These are phyloP conservation scores for Microbotryum violaceum DNA, from an alignment of 1,284 basidiomycete species.

Conservation along the genomic window DNA sequence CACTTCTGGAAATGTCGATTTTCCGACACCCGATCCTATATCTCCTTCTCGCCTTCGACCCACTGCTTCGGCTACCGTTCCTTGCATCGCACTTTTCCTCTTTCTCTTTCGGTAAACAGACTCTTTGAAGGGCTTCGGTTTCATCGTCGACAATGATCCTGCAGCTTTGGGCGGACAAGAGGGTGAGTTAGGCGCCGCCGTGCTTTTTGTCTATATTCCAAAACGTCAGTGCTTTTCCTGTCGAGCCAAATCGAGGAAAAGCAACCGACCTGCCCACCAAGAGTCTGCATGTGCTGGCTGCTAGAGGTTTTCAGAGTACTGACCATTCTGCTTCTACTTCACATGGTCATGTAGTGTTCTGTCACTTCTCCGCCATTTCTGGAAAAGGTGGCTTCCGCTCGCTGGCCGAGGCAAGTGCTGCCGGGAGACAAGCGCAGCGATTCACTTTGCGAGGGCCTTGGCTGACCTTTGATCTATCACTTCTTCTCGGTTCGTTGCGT, in stretches of 20 bases:
- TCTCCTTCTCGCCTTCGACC: neutral
- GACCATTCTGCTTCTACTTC: neutral
- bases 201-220: neutral
- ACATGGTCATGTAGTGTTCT: constrained; percentile 28
- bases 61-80: neutral
- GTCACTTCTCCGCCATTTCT: constrained; percentile 35
- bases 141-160: constrained; percentile 34
- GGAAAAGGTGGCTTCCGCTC: constrained; percentile 35
- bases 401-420: constrained; percentile 31
- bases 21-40: too few species aligned
- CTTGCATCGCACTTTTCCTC: too few species aligned
- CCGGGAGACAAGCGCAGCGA: neutral
- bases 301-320: neutral
- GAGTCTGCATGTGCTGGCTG: neutral
- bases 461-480: neutral
- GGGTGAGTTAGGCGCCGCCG: constrained; percentile 14
- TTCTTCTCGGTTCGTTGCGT: neutral
- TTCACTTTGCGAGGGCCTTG: neutral
- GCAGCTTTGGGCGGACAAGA: constrained; percentile 36
- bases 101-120: constrained; percentile 5
- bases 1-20: too few species aligned
- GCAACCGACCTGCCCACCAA: neutral
- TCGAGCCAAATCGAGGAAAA: neutral
- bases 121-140: constrained; percentile 35
- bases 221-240: neutral